A percentile compares a stretch with the other conserved stretches of the same genome.
Conservation (phyloP, 257 asterid genomes). For the Ligustrum vulgare region DNA sequence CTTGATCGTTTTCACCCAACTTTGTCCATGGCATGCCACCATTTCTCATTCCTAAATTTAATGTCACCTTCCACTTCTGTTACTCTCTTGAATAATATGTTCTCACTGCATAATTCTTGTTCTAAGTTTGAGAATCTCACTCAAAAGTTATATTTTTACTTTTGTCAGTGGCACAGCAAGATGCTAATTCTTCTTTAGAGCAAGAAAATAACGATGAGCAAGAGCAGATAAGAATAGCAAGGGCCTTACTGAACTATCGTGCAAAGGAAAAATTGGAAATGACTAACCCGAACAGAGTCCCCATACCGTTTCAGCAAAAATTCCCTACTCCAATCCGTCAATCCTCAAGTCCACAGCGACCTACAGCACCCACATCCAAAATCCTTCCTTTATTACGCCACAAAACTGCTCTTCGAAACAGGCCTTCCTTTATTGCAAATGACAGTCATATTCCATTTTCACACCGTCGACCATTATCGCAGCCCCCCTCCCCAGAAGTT, state of each 20-base stretch:
- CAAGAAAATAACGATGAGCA: slow-evolving; percentile 67
- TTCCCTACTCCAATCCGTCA: slow-evolving; percentile 40
- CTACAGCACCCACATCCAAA: slow-evolving; percentile 52
- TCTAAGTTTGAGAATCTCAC: neutral
- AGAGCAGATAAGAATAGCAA: slow-evolving; percentile 70
- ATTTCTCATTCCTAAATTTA: neutral
- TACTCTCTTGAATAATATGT: neutral
- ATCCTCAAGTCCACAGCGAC: slow-evolving; percentile 67
- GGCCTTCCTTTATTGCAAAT: slow-evolving; percentile 27
- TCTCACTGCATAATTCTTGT: neutral
- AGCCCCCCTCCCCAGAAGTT: slow-evolving; percentile 37
- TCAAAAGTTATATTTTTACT: neutral
- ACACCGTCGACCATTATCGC: slow-evolving; percentile 29
- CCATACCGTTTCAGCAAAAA: slow-evolving; percentile 45
- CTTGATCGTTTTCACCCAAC: neutral
- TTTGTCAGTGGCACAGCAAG: slow-evolving; percentile 68
- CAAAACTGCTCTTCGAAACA: slow-evolving; percentile 34
- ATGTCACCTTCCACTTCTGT: neutral
- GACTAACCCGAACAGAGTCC: slow-evolving; percentile 24
- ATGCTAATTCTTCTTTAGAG: slow-evolving; percentile 48
- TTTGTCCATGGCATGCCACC: neutral
- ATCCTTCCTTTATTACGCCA: slow-evolving; percentile 67
- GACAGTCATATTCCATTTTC: slow-evolving; percentile 30
- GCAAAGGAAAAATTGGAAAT: slow-evolving; percentile 37
- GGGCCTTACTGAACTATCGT: slow-evolving; percentile 64